phyloP scores from a whole-genome alignment of 2,329 filamentous ascomycete genomes.

The Trichophaea hybrida region DNA sequence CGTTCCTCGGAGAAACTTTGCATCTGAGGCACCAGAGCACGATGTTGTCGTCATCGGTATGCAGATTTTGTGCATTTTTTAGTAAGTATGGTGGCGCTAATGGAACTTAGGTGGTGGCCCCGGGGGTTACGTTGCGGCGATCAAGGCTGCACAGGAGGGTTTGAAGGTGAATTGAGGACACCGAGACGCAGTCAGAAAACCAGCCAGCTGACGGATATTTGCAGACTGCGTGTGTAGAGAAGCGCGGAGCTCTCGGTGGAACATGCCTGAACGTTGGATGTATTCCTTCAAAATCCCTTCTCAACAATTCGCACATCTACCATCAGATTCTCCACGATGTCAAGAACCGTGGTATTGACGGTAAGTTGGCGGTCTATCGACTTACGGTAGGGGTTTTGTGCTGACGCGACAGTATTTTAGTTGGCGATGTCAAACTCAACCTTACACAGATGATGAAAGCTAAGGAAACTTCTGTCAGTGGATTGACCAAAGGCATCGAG shows the following conservation, averaged over 20 bases:
- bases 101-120: slow-evolving; percentile 57
- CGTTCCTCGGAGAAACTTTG: slow-evolving; percentile 17
- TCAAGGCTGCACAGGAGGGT: slow-evolving; percentile 96
- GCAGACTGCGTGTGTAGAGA: slow-evolving; percentile 93
- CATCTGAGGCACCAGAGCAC: slow-evolving; percentile 56
- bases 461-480: slow-evolving; percentile 78
- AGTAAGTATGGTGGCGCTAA: slow-evolving; percentile 8
- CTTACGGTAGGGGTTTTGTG: neutral
- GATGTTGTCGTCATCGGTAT: slow-evolving; percentile 81
- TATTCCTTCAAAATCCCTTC: slow-evolving; percentile 96
- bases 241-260: slow-evolving; percentile 84
- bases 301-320: slow-evolving; percentile 99
- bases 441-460: slow-evolving; percentile 94
- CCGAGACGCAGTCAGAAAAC: neutral
- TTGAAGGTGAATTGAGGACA: slow-evolving; percentile 54
- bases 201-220: slow-evolving; percentile 7
- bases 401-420: slow-evolving; percentile 30
- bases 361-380: slow-evolving; percentile 10
- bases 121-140: slow-evolving; percentile 94
- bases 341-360: slow-evolving; percentile 87
- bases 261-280: slow-evolving; percentile 98
- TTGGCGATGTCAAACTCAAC: slow-evolving; percentile 94
- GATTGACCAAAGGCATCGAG: slow-evolving; percentile 93
- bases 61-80: slow-evolving; percentile 3
- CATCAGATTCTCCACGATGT: slow-evolving; percentile 95